phyloP scores from a whole-genome alignment of 2,329 filamentous ascomycete genomes.

The Curvularia sp. region DNA sequence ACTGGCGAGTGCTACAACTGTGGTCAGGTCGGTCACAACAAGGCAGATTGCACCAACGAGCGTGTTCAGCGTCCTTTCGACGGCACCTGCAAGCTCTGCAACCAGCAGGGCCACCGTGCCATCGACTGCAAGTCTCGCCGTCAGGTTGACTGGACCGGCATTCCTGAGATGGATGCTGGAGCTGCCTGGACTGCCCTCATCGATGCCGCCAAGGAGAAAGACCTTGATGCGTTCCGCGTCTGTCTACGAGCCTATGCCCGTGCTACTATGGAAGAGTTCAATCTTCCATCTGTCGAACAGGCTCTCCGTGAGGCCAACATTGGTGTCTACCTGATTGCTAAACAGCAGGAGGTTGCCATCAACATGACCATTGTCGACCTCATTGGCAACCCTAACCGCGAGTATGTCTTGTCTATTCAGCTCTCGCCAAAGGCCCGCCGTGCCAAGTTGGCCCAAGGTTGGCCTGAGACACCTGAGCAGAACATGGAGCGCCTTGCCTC shows the following conservation, averaged over 20 bases:
- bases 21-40: conserved; percentile 66
- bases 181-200: conserved; percentile 60
- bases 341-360: conserved; percentile 53
- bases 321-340: conserved; percentile 60
- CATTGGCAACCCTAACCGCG: conserved; percentile 65
- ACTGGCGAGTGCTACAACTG: conserved; percentile 66
- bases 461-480: conserved; percentile 66
- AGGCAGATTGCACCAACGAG: conserved; percentile 67
- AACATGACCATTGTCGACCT: conserved; percentile 61
- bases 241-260: conserved; percentile 58
- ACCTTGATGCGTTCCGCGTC: conserved; percentile 59
- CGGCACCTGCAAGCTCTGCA: conserved; percentile 66
- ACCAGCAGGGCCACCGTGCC: conserved; percentile 56
- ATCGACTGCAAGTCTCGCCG: conserved; percentile 56
- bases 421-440: conserved; percentile 64
- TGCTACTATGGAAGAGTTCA: conserved; percentile 49
- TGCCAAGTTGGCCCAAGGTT: conserved; percentile 60
- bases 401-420: conserved; percentile 69
- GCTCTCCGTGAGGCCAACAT: conserved; percentile 58
- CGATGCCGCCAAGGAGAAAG: conserved; percentile 56
- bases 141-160: conserved; percentile 42
- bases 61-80: conserved; percentile 59
- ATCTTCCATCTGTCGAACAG: conserved; percentile 58
- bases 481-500: conserved; percentile 70
- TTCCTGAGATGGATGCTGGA: conserved; percentile 57